Evolutionary conservation across 2,329 filamentous ascomycete genomes (phyloP).

Genomic region (Microsporum ferrugineum): DNA sequence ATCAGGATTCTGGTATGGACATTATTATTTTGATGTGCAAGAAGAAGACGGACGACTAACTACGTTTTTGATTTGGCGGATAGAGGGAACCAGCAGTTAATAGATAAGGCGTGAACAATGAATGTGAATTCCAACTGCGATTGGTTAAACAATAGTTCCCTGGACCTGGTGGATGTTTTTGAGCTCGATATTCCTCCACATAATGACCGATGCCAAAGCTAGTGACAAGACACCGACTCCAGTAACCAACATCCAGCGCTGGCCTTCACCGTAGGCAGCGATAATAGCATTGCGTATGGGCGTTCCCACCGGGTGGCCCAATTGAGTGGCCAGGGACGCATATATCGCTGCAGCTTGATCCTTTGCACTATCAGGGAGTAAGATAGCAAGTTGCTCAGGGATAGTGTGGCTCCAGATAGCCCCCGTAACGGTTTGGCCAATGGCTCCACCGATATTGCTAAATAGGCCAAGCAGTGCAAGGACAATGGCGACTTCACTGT

Average conservation of each 20-base stretch:
- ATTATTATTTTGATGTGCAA: neutral
- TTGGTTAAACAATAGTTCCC: conserved; percentile 28
- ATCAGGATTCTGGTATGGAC: neutral
- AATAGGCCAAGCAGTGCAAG: conserved; percentile 21
- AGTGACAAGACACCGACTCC: conserved; percentile 16
- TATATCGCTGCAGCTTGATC: conserved; percentile 16
- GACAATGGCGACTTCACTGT: conserved; percentile 39
- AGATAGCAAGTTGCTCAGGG: conserved; percentile 10
- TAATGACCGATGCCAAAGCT: conserved; percentile 25
- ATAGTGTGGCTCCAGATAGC: conserved; percentile 25
- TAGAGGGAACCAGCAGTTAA: neutral
- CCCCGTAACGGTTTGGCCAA: conserved; percentile 20
- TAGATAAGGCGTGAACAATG: neutral
- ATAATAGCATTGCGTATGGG: conserved; percentile 36
- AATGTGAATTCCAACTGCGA: neutral
- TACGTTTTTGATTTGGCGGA: neutral
- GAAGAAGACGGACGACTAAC: neutral
- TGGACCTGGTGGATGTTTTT: conserved; percentile 34
- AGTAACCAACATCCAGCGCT: conserved; percentile 32
- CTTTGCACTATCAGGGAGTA: conserved; percentile 16
- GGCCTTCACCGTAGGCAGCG: conserved; percentile 36
- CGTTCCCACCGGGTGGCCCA: conserved; percentile 29
- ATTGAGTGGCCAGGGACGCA: conserved; percentile 16
- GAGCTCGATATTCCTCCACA: conserved; percentile 42
- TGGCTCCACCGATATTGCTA: conserved; percentile 21